These are phyloP conservation scores for Thelonectria rubi DNA, from an alignment of 2,329 filamentous ascomycete genomes.

Conservation along the genomic window DNA sequence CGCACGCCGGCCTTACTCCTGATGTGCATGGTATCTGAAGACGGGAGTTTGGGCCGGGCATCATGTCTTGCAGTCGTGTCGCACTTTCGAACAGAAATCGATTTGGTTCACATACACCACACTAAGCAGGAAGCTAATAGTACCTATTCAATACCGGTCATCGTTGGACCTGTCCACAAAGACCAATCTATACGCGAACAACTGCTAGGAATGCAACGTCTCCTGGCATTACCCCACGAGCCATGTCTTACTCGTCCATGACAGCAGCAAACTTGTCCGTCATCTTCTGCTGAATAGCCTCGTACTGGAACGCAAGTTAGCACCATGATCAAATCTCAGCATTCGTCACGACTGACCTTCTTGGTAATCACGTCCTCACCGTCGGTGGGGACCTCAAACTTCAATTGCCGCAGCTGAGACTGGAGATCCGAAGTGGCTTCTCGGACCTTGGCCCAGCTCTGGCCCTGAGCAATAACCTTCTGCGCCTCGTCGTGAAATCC, in stretches of 20 bases:
- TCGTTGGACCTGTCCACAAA: constrained; percentile 35
- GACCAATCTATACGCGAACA: constrained; percentile 44
- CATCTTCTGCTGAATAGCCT: constrained; percentile 90
- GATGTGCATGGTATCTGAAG: too few species aligned
- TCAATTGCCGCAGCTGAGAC: constrained; percentile 85
- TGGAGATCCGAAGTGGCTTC: constrained; percentile 91
- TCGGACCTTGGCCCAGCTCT: constrained; percentile 91
- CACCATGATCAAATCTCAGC: constrained; percentile 12
- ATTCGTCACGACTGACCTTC: constrained; percentile 70
- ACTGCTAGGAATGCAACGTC: constrained; percentile 35
- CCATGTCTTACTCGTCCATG: constrained; percentile 79
- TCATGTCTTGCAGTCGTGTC: background rate
- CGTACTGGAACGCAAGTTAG: constrained; percentile 73
- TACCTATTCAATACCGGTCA: constrained; percentile 36
- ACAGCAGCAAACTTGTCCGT: constrained; percentile 97
- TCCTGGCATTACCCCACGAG: constrained; percentile 26
- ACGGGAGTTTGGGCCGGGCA: too few species aligned
- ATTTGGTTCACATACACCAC: constrained; percentile 42
- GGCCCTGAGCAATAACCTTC: constrained; percentile 91
- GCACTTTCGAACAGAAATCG: constrained; percentile 4
- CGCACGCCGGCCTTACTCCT: constrained; percentile 19
- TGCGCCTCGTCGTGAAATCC: constrained; percentile 97
- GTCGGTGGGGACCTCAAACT: constrained; percentile 93
- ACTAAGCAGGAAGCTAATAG: constrained; percentile 42
- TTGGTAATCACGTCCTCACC: constrained; percentile 82